Percentiles rank a stretch among this genome's conserved stretches.
Conservation (phyloP, 768 basidiomycete genomes). For the Asterophora lycoperdoides region DNA sequence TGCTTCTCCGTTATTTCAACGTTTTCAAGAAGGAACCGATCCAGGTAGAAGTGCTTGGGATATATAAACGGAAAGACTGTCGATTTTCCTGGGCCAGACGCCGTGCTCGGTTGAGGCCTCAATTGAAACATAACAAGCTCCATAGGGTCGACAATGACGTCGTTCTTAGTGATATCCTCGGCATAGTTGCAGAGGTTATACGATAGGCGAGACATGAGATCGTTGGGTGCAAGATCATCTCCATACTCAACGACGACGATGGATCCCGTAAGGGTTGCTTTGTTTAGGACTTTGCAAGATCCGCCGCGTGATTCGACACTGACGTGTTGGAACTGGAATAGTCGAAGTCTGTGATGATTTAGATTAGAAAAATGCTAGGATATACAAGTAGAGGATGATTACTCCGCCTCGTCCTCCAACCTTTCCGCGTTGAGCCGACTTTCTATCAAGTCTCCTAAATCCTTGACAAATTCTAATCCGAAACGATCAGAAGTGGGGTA, state of each 20-base stretch:
- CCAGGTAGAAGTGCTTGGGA: constrained; percentile 65
- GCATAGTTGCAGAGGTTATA: constrained; percentile 33
- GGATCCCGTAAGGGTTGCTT: constrained; percentile 31
- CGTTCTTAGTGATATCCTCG: constrained; percentile 35
- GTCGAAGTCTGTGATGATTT: constrained; percentile 25
- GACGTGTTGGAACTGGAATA: constrained; percentile 58
- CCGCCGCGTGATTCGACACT: constrained; percentile 32
- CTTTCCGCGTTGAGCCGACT: constrained; percentile 35
- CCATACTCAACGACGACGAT: constrained; percentile 53
- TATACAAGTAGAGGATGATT: constrained; percentile 2
- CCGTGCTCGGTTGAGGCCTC: constrained; percentile 11
- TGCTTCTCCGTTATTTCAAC: constrained; percentile 40
- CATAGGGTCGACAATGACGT: constrained; percentile 60
- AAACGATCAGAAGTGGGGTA: constrained; percentile 4
- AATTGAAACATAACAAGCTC: constrained; percentile 60
- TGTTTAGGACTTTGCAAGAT: constrained; percentile 18
- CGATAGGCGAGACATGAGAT: constrained; percentile 56
- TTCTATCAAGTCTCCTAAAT: constrained; percentile 42
- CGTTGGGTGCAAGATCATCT: constrained; percentile 38
- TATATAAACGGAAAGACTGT: constrained; percentile 47
- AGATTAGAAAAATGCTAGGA: neutral
- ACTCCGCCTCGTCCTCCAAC: constrained; percentile 33
- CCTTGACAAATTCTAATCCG: constrained; percentile 45
- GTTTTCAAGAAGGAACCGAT: constrained; percentile 65
- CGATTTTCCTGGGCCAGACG: constrained; percentile 20